A percentile compares a stretch with the other conserved stretches of the same genome.
Conservation (phyloP, 2,329 filamentous ascomycete genomes). For the Colletotrichum cuscutae region DNA sequence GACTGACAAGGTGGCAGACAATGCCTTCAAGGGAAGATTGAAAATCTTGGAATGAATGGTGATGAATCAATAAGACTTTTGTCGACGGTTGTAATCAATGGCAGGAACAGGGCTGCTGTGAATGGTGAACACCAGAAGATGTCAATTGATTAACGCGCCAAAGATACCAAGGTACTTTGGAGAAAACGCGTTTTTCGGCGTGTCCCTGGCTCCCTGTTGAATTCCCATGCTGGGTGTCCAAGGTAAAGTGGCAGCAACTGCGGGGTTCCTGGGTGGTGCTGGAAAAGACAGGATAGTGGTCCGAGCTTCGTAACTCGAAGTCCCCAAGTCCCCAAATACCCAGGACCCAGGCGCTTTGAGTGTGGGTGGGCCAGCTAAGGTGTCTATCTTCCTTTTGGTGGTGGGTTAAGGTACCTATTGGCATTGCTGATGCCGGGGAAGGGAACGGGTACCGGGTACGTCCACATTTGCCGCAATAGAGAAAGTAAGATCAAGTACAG, state of each 20-base stretch:
- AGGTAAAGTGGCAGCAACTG: slow-evolving; percentile 13
- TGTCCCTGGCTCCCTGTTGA: not conserved
- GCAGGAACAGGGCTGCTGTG: not conserved
- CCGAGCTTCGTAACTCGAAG: slow-evolving; percentile 11
- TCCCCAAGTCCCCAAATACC: not conserved
- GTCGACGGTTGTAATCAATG: not conserved
- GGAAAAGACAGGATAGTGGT: not conserved
- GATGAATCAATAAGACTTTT: not conserved
- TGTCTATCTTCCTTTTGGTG: too few relatives aligned
- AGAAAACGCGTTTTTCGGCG: slow-evolving; percentile 27
- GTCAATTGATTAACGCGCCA: not conserved
- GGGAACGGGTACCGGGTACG: slow-evolving; percentile 17
- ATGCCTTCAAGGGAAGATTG: not conserved
- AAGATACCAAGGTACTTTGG: not conserved
- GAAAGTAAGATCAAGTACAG: not conserved
- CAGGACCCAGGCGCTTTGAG: not conserved
- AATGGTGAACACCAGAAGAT: not conserved
- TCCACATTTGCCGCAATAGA: slow-evolving; percentile 25
- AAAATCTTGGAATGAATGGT: not conserved
- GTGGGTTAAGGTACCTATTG: too few relatives aligned
- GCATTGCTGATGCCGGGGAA: not conserved
- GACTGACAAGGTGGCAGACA: not conserved
- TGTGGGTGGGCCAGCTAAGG: slow-evolving; percentile 5
- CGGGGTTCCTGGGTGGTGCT: slow-evolving; percentile 22
- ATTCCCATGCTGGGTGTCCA: not conserved